phyloP scores from a whole-genome alignment of 1,139 yeast genomes.

The Schwanniomyces etchellsii region DNA sequence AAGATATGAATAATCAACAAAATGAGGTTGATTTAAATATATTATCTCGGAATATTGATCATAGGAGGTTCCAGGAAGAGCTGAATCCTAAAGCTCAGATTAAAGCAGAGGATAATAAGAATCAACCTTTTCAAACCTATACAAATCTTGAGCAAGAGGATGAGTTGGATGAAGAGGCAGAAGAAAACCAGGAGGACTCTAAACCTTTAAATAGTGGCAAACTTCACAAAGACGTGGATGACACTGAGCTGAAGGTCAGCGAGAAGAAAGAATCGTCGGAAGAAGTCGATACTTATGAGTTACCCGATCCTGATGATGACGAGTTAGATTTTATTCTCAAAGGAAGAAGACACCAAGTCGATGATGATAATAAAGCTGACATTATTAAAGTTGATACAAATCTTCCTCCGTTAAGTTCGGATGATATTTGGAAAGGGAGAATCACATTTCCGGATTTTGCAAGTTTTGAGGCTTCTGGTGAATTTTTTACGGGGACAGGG shows the following conservation, averaged over 20 bases:
- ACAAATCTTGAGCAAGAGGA: slow-evolving; percentile 6
- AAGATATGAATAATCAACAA: slow-evolving; percentile 29
- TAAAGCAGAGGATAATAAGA: slow-evolving; percentile 8
- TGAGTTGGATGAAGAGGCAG: slow-evolving; percentile 9
- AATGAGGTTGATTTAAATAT: slow-evolving; percentile 27
- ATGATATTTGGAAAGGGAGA: slow-evolving; percentile 49
- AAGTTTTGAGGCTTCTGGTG: slow-evolving; percentile 38
- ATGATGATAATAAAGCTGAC: slow-evolving; percentile 3
- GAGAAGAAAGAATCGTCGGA: too few species aligned
- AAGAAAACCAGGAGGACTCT: slow-evolving; percentile 16
- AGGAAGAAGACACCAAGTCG: slow-evolving; percentile 5
- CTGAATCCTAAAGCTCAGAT: slow-evolving; percentile 4
- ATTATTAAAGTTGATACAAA: slow-evolving; percentile 5
- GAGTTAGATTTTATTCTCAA: slow-evolving; percentile 11
- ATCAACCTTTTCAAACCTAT: neutral
- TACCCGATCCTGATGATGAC: slow-evolving; percentile 16
- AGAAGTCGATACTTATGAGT: slow-evolving; percentile 5
- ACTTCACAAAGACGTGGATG: slow-evolving; percentile 5
- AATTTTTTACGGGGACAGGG: slow-evolving; percentile 36
- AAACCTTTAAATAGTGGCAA: slow-evolving; percentile 3
- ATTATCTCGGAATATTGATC: slow-evolving; percentile 38
- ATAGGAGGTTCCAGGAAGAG: slow-evolving; percentile 27
- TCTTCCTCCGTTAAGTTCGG: slow-evolving; percentile 11
- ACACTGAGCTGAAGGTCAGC: neutral
- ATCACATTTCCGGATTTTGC: slow-evolving; percentile 53